phyloP scores from a whole-genome alignment of 768 basidiomycete species.

The Trametes maxima region DNA sequence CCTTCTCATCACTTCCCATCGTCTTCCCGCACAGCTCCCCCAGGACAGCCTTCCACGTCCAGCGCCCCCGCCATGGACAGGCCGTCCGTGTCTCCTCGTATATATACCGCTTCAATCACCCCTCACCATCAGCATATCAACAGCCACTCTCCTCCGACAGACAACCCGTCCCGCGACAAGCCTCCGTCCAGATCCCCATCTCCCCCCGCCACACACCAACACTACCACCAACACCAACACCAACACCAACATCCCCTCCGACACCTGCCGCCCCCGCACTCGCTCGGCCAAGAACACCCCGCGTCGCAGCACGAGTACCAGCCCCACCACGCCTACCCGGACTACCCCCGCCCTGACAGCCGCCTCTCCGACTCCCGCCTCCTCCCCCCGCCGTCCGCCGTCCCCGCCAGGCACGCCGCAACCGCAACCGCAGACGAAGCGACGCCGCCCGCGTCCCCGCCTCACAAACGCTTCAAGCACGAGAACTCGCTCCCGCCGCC shows the following conservation, averaged over 20 bases:
- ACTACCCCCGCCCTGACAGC: constrained; percentile 14
- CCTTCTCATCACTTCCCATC: constrained; percentile 31
- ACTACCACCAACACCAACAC: background rate
- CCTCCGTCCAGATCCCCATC: constrained; percentile 17
- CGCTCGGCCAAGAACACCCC: background rate
- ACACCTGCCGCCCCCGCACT: background rate
- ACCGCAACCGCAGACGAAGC: background rate
- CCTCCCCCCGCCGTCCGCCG: constrained; percentile 3
- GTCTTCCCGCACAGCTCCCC: constrained; percentile 30
- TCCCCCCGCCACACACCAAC: constrained; percentile 7
- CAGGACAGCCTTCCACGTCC: constrained; percentile 29
- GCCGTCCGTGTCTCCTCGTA: constrained; percentile 25
- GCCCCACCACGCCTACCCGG: constrained; percentile 6
- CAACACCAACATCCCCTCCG: background rate
- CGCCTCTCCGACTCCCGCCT: constrained; percentile 22
- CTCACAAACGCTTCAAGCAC: constrained; percentile 21
- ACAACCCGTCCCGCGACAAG: constrained; percentile 15
- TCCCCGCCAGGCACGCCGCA: constrained; percentile 4
- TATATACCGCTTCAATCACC: constrained; percentile 25
- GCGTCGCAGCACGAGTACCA: constrained; percentile 2
- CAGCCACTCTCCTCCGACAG: constrained; percentile 19
- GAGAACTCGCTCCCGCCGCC: constrained; percentile 17
- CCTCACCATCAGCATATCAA: constrained; percentile 25
- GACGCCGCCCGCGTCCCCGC: constrained; percentile 16
- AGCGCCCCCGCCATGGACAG: constrained; percentile 25